phyloP scores from a whole-genome alignment of 768 basidiomycete genomes.

The Mrakia frigida region DNA sequence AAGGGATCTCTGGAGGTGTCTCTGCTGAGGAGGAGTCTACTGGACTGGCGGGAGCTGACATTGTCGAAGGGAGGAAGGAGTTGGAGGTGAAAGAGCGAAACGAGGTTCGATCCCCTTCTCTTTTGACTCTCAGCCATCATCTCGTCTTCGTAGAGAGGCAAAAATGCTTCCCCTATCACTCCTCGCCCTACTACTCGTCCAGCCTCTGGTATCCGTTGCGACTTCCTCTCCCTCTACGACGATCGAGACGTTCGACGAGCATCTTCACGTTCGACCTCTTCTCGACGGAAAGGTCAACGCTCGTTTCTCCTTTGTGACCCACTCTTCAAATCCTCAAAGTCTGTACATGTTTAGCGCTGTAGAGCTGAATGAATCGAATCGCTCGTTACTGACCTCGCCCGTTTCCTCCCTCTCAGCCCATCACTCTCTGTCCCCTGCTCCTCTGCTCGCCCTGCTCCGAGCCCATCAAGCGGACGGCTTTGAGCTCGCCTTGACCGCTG shows the following conservation, averaged over 20 bases:
- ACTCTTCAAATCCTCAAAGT: constrained; percentile 41
- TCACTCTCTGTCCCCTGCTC: constrained; percentile 77
- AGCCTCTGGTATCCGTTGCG: background rate
- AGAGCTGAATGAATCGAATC: background rate
- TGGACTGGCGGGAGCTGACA: background rate
- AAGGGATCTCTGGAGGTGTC: background rate
- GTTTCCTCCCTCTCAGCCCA: constrained; percentile 53
- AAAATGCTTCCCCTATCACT: constrained; percentile 4
- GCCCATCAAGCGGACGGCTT: constrained; percentile 81
- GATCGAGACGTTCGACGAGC: constrained; percentile 44
- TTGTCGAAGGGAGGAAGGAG: background rate
- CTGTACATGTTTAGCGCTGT: background rate
- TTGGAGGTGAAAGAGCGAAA: background rate
- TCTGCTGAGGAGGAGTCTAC: background rate
- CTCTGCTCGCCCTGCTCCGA: constrained; percentile 77
- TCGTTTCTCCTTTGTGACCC: constrained; percentile 71
- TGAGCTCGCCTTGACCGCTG: constrained; percentile 82
- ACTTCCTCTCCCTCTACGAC: background rate
- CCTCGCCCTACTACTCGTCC: background rate
- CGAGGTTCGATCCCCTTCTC: background rate
- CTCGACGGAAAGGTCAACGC: constrained; percentile 76
- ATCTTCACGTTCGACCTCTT: constrained; percentile 57
- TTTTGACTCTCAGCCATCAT: background rate
- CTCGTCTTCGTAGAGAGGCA: background rate
- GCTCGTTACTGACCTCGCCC: too few species aligned